These are phyloP conservation scores for Penicillium sp. DNA, from an alignment of 2,329 filamentous ascomycete genomes.

Conservation along the genomic window DNA sequence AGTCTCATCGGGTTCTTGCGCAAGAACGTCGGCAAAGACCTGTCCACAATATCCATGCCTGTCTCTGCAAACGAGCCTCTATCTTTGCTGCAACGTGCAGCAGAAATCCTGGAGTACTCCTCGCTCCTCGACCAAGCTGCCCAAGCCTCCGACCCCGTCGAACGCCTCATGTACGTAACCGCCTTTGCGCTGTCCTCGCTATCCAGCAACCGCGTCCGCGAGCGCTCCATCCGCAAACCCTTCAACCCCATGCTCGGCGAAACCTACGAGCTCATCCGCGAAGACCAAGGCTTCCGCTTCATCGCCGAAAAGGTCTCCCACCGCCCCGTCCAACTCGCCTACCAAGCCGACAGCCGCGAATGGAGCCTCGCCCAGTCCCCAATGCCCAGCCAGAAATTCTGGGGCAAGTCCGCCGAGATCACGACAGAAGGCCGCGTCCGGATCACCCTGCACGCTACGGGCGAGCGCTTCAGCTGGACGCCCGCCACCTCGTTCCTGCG, in stretches of 20 bases:
- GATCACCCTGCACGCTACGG: constrained; percentile 70
- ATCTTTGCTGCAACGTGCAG: constrained; percentile 82
- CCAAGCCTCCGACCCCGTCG: constrained; percentile 55
- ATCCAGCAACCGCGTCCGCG: constrained; percentile 78
- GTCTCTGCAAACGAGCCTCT: constrained; percentile 93
- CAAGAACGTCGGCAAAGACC: constrained; percentile 97
- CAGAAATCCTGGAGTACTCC: constrained; percentile 90
- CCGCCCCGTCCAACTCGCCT: constrained; percentile 86
- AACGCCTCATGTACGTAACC: constrained; percentile 80
- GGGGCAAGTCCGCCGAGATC: constrained; percentile 95
- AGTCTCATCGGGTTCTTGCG: constrained; percentile 91
- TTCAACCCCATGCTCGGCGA: constrained; percentile 97
- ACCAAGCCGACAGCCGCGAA: constrained; percentile 80
- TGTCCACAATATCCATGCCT: constrained; percentile 96
- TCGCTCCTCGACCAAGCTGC: constrained; percentile 77
- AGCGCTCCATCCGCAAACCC: constrained; percentile 90
- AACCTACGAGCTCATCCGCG: constrained; percentile 88
- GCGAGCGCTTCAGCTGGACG: constrained; percentile 86
- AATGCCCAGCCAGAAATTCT: constrained; percentile 92
- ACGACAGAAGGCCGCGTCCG: constrained; percentile 87
- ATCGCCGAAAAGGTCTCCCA: constrained; percentile 96
- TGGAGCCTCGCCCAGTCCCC: constrained; percentile 91
- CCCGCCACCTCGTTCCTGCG: constrained; percentile 87
- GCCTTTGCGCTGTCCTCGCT: constrained; percentile 91
- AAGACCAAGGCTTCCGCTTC: constrained; percentile 84